These are phyloP conservation scores for Rehmannia glutinosa DNA, from an alignment of 257 asterid species.

Conservation along the genomic window DNA sequence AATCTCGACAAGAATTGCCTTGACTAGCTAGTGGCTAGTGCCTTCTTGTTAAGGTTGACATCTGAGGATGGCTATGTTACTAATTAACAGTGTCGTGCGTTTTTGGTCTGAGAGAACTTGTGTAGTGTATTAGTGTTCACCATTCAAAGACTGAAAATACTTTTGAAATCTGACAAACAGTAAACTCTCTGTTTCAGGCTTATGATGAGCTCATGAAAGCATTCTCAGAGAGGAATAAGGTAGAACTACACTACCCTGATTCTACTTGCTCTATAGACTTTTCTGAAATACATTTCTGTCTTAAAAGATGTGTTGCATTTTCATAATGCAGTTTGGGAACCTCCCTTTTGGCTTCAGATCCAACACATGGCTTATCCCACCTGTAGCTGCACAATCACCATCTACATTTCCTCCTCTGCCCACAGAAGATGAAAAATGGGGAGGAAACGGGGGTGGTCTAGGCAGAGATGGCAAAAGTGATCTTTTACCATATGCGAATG, in stretches of 20 bases:
- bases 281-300: neutral
- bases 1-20: neutral
- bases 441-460: conserved; percentile 96
- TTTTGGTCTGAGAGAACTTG: too few relatives aligned
- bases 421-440: conserved; percentile 90
- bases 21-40: neutral
- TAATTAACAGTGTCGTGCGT: neutral
- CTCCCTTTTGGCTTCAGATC: conserved; percentile 95
- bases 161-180: conserved; percentile 21
- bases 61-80: neutral
- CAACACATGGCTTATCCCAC: conserved; percentile 97
- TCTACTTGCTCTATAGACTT: conserved; percentile 8
- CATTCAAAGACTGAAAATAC: neutral
- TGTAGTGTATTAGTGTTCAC: too few relatives aligned
- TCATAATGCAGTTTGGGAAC: conserved; percentile 74
- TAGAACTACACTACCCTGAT: conserved; percentile 17
- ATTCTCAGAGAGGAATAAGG: conserved; percentile 94
- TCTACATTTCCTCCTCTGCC: conserved; percentile 81
- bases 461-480: conserved; percentile 87
- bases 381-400: conserved; percentile 71
- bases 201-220: conserved; percentile 91
- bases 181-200: conserved; percentile 53
- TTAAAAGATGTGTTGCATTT: conserved; percentile 7
- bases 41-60: conserved; percentile 2
- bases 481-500: conserved; percentile 78